phyloP scores from a whole-genome alignment of 2,329 filamentous ascomycete species.

The Trichophyton mentagrophytes region DNA sequence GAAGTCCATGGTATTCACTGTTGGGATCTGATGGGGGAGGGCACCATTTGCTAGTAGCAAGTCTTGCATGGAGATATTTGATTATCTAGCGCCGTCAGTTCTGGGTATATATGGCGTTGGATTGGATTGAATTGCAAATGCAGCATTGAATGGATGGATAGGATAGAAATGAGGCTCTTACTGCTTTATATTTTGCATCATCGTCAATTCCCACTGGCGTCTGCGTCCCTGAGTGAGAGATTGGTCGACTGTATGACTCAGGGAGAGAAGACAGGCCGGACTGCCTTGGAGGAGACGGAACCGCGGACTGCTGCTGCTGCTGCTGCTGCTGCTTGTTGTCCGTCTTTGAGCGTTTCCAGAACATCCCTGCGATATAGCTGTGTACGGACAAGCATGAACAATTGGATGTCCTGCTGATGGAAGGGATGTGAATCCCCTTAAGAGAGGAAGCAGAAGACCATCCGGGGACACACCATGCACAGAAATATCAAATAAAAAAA shows the following conservation, averaged over 20 bases:
- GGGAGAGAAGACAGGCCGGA: constrained; percentile 8
- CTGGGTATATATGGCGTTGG: not conserved
- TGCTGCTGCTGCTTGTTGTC: not conserved
- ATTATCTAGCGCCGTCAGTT: constrained; percentile 16
- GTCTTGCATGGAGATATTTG: constrained; percentile 20
- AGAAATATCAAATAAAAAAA: not conserved
- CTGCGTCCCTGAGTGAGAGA: constrained; percentile 9
- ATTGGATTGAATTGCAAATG: too few relatives aligned
- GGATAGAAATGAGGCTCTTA: constrained; percentile 7
- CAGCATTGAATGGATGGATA: not conserved
- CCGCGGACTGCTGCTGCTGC: not conserved
- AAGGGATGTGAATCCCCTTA: not conserved
- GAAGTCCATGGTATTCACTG: constrained; percentile 22
- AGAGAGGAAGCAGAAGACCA: not conserved
- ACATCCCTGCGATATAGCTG: constrained; percentile 11
- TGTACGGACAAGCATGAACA: not conserved
- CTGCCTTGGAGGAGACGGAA: constrained; percentile 11
- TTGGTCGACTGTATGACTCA: constrained; percentile 8
- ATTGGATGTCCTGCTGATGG: not conserved
- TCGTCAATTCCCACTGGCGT: constrained; percentile 17
- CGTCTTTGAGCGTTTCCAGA: constrained; percentile 9
- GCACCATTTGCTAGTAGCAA: constrained; percentile 19
- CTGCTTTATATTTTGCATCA: constrained; percentile 18
- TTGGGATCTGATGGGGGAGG: constrained; percentile 11
- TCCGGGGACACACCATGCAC: not conserved